Evolutionary conservation across 805 yeast genomes (phyloP), one percentile per base, ranked within the genome.

Genomic region (Gaillardinia entomophila): DNA sequence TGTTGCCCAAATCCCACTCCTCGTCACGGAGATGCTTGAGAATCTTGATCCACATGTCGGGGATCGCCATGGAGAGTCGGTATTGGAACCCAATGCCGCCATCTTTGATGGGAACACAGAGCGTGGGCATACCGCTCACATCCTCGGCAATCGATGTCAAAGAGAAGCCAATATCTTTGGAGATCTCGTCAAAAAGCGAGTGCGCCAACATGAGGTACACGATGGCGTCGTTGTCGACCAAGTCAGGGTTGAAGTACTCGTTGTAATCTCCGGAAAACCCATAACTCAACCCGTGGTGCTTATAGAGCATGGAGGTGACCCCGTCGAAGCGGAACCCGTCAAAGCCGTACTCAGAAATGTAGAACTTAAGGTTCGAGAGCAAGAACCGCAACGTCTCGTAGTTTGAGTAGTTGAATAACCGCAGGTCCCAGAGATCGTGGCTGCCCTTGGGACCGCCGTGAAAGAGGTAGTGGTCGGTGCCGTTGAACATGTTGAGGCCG

Each of bases 291-390:
- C 98, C 98, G 57, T 90, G 98, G 54, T 90, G 97, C 28, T 72
- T 55, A 55, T 90, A 90, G 22, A 90, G 65, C 96, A 90, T 89
- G 34, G 87, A 76, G 16, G 97, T 90, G 31, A 90, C 96, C 41
- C 98, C 98, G 56, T 90, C 98, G 46, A 90, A 90, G 51, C 98
- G 70, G 63, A 89, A 90, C 4, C 98, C 98, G 51, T 90, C 98
- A 57, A 90, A 90, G 36, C 77, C 70, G 58, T 78, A 90, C 41
- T 77, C 86, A 33, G 88, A 94, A 31, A 88, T 61, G 58, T 77
- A 92, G 55, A 74, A 90, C 36, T 88, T 82, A 51, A 90, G 68
- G 57, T 90, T 92, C 12, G 92, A 77, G 36, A 90, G 68, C 40
- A 90, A 60, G 52, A 92, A 90, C 46, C 97, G 68, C 43, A 89